phyloP scores from a whole-genome alignment of 306 rosid species.

The Inga oerstediana region DNA sequence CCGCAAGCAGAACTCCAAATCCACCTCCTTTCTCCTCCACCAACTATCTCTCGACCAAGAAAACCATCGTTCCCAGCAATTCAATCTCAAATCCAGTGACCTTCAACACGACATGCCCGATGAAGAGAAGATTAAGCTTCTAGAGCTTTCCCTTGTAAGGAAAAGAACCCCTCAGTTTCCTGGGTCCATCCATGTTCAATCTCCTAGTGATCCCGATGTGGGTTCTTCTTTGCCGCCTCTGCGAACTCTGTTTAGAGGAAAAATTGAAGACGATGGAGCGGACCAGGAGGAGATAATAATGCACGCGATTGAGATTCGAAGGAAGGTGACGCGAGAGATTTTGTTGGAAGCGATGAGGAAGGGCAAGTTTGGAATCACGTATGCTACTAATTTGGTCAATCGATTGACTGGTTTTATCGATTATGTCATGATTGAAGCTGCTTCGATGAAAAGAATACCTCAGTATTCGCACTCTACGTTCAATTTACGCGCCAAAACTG shows the following conservation, averaged over 20 bases:
- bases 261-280: slow-evolving; percentile 7
- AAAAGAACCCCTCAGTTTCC: slow-evolving; percentile 92
- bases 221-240: slow-evolving; percentile 67
- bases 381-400: slow-evolving; percentile 53
- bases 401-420: slow-evolving; percentile 65
- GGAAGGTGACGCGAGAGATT: slow-evolving; percentile 81
- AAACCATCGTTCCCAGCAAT: neutral
- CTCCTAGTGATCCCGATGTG: slow-evolving; percentile 76
- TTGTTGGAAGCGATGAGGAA: slow-evolving; percentile 70
- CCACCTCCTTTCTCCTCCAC: slow-evolving; percentile 54
- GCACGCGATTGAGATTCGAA: slow-evolving; percentile 85
- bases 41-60: slow-evolving; percentile 30
- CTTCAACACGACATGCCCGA: slow-evolving; percentile 45
- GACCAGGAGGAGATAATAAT: slow-evolving; percentile 54
- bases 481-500: slow-evolving; percentile 77
- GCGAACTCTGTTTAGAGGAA: slow-evolving; percentile 43
- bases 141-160: slow-evolving; percentile 79
- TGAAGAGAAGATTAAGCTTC: slow-evolving; percentile 54
- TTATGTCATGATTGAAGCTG: slow-evolving; percentile 84
- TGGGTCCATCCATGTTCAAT: slow-evolving; percentile 82
- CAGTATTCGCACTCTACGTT: slow-evolving; percentile 62
- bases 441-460: slow-evolving; percentile 68
- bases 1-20: slow-evolving; percentile 82
- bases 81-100: slow-evolving; percentile 23
- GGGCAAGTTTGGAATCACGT: slow-evolving; percentile 90